phyloP scores from a whole-genome alignment of 208 protist genomes.

The Balamuthia mandrillaris region DNA sequence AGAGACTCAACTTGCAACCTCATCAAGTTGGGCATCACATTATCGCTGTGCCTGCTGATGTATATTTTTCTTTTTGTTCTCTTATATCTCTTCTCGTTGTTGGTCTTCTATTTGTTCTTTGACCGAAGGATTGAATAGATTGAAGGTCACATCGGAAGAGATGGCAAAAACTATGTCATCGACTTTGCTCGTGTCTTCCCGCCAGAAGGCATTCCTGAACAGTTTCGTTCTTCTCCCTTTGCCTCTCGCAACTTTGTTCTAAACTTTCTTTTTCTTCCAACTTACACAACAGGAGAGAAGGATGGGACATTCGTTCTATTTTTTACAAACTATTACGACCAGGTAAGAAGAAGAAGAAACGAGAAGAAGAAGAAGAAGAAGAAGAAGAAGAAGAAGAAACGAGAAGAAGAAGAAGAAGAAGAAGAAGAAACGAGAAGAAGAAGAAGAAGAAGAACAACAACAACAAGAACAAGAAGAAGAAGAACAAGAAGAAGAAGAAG shows the following conservation, averaged over 20 bases:
- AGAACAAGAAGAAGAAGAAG: neutral
- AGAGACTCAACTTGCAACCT: neutral
- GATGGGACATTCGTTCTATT: too few species aligned
- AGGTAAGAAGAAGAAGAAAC: too few species aligned
- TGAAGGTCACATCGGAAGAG: slow-evolving; percentile 22
- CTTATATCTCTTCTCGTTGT: neutral
- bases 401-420: neutral
- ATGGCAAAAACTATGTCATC: slow-evolving; percentile 9
- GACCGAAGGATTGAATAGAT: too few species aligned
- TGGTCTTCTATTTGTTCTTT: neutral
- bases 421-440: neutral
- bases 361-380: neutral
- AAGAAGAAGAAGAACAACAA: neutral
- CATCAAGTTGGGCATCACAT: slow-evolving; percentile 5
- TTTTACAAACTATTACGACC: too few species aligned
- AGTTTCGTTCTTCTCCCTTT: too few species aligned
- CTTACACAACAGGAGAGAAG: too few species aligned
- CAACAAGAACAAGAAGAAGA: neutral
- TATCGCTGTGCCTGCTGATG: too few species aligned
- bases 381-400: neutral
- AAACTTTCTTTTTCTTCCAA: too few species aligned
- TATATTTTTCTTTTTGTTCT: neutral
- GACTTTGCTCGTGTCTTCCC: slow-evolving; percentile 13
- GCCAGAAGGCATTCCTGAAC: slow-evolving; percentile 7
- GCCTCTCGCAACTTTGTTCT: too few species aligned